Base-by-base conservation (phyloP, 1,284 basidiomycete species). In the Ceratorhiza oryzae-sativae region DNA sequence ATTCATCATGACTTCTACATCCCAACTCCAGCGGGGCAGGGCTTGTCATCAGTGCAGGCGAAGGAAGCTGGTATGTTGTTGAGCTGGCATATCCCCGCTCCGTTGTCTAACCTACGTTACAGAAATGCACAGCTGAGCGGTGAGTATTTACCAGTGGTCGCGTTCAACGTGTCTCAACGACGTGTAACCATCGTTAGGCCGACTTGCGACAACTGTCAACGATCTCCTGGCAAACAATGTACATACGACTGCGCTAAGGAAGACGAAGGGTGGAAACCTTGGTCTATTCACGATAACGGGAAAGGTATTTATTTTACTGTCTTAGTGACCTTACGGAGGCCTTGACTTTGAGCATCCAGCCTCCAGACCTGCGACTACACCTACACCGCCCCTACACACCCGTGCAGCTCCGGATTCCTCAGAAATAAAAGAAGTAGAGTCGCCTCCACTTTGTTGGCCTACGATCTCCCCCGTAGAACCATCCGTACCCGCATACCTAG, bases 41-140 rank as follows among this genome's bases (percentile, higher is more conserved):
- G 67, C 67, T 18, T 70, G 67, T 25, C 67, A 70, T n/a, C 41
- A 58, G 32, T 70, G 67, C 45, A 58, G 67, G 42, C 53, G 55
- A 4, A 59, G 42, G 55, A 70, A 70, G 39, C 30, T 70, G 32
- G 67, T 70, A 36, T n/a, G 42, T 13, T 36, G n/a, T 36, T 46
- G 23, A 10, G 23, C 30, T 55, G 9, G 8, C 48, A 51, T 10
- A 12, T 1, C 6, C 8, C 39, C 51, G 3, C 9, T 25, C 10
- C n/a, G 25, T 10, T 15, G 6, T 27, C 41, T 42, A 2, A 42
- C 36, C n/a, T 56, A 45, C 27, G 13, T 12, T 23, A 18, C 48
- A 70, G 67, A 70, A 55, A 49, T 70, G 67, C 39, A 70, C 32
- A 36, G 67, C 51, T 45, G 67, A 59, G 15, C 67, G 67, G 67